Conservation (phyloP, 768 basidiomycete species). For the Ramaria rubella region DNA sequence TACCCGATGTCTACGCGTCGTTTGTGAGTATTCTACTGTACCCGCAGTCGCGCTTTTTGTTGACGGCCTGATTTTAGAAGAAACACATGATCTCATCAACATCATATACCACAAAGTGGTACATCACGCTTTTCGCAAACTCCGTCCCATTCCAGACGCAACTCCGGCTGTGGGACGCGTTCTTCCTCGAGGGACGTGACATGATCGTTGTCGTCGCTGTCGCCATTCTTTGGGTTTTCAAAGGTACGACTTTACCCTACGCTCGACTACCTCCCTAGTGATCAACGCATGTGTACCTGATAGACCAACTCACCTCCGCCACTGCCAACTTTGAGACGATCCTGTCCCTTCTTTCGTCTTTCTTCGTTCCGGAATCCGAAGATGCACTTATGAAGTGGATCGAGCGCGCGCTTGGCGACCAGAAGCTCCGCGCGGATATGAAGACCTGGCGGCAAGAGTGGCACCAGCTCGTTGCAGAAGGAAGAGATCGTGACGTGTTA, state of each 20-base stretch:
- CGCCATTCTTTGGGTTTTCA: slow-evolving; percentile 86
- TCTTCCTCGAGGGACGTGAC: slow-evolving; percentile 86
- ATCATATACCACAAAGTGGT: slow-evolving; percentile 98
- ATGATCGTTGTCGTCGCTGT: slow-evolving; percentile 79
- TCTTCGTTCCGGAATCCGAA: slow-evolving; percentile 91
- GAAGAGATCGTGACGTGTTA: slow-evolving; percentile 26
- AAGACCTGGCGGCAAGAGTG: slow-evolving; percentile 74
- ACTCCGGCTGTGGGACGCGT: slow-evolving; percentile 90
- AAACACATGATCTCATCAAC: slow-evolving; percentile 89
- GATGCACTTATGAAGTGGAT: slow-evolving; percentile 80
- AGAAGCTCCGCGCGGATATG: slow-evolving; percentile 68
- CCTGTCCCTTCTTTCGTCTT: slow-evolving; percentile 84
- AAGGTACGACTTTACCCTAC: slow-evolving; percentile 45
- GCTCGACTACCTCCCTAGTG: neutral
- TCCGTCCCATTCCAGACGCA: slow-evolving; percentile 94
- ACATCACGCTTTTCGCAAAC: slow-evolving; percentile 95
- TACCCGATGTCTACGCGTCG: slow-evolving; percentile 83
- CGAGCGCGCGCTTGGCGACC: slow-evolving; percentile 46
- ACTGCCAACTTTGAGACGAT: slow-evolving; percentile 87
- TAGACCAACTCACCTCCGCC: slow-evolving; percentile 78
- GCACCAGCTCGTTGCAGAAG: slow-evolving; percentile 38
- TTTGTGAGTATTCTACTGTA: slow-evolving; percentile 63
- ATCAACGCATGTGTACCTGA: neutral
- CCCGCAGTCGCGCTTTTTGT: no score
- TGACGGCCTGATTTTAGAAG: slow-evolving; percentile 38